phyloP scores from a whole-genome alignment of 2,329 filamentous ascomycete species.

The Colletotrichum echinochloae region DNA sequence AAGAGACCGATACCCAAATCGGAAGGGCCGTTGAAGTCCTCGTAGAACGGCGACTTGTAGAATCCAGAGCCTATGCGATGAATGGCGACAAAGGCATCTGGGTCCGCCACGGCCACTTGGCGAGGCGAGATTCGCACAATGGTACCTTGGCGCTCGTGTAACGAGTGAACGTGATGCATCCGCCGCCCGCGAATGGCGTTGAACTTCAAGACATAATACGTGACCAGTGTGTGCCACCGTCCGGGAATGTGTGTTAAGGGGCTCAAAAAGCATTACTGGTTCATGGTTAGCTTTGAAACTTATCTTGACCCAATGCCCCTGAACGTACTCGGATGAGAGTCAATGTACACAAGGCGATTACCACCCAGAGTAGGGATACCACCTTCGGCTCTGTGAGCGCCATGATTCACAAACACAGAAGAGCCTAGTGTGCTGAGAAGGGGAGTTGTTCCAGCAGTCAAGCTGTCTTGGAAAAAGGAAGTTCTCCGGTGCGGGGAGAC shows the following conservation, averaged over 20 bases:
- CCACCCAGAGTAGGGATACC: neutral
- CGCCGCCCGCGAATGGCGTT: conserved; percentile 17
- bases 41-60: conserved; percentile 17
- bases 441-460: neutral
- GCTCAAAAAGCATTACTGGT: neutral
- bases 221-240: conserved; percentile 29
- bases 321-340: neutral
- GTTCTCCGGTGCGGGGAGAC: neutral
- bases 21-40: neutral
- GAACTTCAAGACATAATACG: conserved; percentile 18
- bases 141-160: conserved; percentile 19
- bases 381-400: neutral
- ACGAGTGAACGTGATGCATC: conserved; percentile 23
- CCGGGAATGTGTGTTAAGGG: conserved; percentile 30
- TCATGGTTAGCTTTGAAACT: neutral
- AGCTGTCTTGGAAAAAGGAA: neutral
- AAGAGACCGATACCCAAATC: conserved; percentile 16
- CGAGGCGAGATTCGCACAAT: conserved; percentile 28
- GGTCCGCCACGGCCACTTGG: conserved; percentile 26
- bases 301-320: too few relatives aligned
- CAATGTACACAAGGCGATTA: neutral
- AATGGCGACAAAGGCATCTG: conserved; percentile 24
- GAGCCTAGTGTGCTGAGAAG: neutral
- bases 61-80: conserved; percentile 29
- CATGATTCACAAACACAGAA: neutral